These are phyloP conservation scores for Colletotrichum paranaense DNA, from an alignment of 2,329 filamentous ascomycete genomes.

Conservation along the genomic window DNA sequence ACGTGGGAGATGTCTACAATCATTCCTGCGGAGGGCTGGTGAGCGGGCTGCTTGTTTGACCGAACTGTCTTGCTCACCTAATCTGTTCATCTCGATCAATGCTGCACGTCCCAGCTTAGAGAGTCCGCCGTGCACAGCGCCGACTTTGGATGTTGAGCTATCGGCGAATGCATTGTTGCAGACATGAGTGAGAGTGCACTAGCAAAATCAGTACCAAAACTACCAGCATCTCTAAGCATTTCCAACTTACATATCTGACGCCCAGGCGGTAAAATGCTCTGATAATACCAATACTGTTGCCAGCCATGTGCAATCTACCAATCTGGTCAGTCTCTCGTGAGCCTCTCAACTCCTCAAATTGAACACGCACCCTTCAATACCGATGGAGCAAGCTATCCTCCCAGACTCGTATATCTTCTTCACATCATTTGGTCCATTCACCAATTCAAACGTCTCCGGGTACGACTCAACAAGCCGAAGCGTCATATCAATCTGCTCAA, in stretches of 20 bases:
- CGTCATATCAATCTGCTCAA: conserved; percentile 40
- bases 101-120: conserved; percentile 42
- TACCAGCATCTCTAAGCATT: too few relatives aligned
- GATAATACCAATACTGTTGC: conserved; percentile 47
- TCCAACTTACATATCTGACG: conserved; percentile 45
- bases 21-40: conserved; percentile 29
- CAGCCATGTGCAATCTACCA: conserved; percentile 42
- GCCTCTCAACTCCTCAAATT: neutral
- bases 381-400: conserved; percentile 48
- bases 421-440: conserved; percentile 42
- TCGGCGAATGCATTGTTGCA: conserved; percentile 43
- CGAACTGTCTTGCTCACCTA: conserved; percentile 36
- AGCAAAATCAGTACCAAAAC: neutral
- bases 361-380: conserved; percentile 44
- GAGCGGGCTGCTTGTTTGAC: neutral
- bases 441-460: conserved; percentile 39
- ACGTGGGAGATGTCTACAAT: conserved; percentile 46
- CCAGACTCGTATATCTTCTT: conserved; percentile 42
- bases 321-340: neutral
- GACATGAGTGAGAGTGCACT: conserved; percentile 43
- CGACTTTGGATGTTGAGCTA: conserved; percentile 40
- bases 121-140: conserved; percentile 40
- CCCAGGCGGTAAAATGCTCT: conserved; percentile 46
- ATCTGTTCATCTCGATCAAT: conserved; percentile 49
- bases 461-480: conserved; percentile 40